Evolutionary conservation across 2,329 filamentous ascomycete species (phyloP).

Genomic region (Didymosphaeria variabile): DNA sequence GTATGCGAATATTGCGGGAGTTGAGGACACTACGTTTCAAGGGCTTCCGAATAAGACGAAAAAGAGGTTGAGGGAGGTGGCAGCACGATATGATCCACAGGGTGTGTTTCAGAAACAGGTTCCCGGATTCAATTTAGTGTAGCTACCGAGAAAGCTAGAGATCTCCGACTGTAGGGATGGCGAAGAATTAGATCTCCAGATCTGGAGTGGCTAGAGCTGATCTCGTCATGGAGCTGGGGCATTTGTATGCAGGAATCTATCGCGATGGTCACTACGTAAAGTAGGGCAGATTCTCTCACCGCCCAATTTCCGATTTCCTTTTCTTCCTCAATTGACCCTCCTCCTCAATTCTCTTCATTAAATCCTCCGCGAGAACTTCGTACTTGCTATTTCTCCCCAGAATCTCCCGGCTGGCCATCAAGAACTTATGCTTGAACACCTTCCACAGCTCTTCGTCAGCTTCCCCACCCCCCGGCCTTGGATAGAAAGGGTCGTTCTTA

Average conservation of each 20-base stretch:
- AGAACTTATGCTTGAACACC: conserved; percentile 19
- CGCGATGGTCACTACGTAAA: too few species aligned
- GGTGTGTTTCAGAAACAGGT: conserved; percentile 29
- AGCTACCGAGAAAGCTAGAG: neutral
- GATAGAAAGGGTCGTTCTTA: conserved; percentile 63
- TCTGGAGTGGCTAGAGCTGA: too few species aligned
- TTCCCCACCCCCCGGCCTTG: conserved; percentile 29
- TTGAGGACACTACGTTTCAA: conserved; percentile 2
- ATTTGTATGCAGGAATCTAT: too few species aligned
- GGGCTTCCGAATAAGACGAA: conserved; percentile 9
- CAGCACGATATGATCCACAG: conserved; percentile 8
- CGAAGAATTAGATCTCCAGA: too few species aligned
- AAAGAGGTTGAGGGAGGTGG: conserved; percentile 1
- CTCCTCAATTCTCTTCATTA: conserved; percentile 17
- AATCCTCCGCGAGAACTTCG: conserved; percentile 9
- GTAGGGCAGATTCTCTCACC: too few species aligned
- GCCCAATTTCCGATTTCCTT: conserved; percentile 12
- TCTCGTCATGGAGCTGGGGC: too few species aligned
- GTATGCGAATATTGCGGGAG: conserved; percentile 8
- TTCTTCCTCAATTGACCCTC: conserved; percentile 6
- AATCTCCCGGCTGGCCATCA: conserved; percentile 16
- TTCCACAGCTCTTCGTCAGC: conserved; percentile 23
- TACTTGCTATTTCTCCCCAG: conserved; percentile 1
- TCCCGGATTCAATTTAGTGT: conserved; percentile 32
- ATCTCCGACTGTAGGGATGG: neutral